These are phyloP conservation scores for Leishmania gerbilli DNA, from an alignment of 208 protist genomes.

Conservation along the genomic window DNA sequence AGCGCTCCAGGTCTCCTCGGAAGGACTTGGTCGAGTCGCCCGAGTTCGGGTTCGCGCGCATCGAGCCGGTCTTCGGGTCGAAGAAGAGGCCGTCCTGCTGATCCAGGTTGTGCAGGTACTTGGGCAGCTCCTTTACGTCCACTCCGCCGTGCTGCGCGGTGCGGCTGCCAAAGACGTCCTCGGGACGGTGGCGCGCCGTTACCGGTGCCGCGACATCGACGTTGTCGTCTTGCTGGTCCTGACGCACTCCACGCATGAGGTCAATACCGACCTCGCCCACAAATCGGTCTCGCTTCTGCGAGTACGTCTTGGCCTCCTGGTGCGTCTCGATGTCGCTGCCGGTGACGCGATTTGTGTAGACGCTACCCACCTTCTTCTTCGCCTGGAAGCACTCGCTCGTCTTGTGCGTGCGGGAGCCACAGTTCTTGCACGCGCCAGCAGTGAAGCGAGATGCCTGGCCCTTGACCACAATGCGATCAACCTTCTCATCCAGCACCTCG, in stretches of 20 bases:
- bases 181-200: slow-evolving; percentile 9
- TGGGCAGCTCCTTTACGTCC: slow-evolving; percentile 81
- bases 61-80: slow-evolving; percentile 85
- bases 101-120: slow-evolving; percentile 88
- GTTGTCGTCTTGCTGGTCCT: slow-evolving; percentile 15
- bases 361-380: slow-evolving; percentile 74
- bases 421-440: slow-evolving; percentile 98
- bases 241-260: slow-evolving; percentile 41
- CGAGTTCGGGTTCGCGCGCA: slow-evolving; percentile 88
- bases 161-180: slow-evolving; percentile 51
- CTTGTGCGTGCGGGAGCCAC: slow-evolving; percentile 98
- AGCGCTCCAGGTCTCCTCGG: slow-evolving; percentile 78
- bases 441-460: slow-evolving; percentile 87
- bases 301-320: slow-evolving; percentile 38
- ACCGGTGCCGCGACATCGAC: slow-evolving; percentile 9
- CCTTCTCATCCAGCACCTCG: slow-evolving; percentile 44
- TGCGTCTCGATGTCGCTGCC: slow-evolving; percentile 48
- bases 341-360: slow-evolving; percentile 70
- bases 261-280: slow-evolving; percentile 66
- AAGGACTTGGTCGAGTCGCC: slow-evolving; percentile 62
- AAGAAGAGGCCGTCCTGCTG: slow-evolving; percentile 63
- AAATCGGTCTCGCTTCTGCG: slow-evolving; percentile 80
- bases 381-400: slow-evolving; percentile 94
- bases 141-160: slow-evolving; percentile 74
- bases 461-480: slow-evolving; percentile 40